These are phyloP conservation scores for Plenodomus lindquistii DNA, from an alignment of 2,329 filamentous ascomycete species.

Conservation along the genomic window DNA sequence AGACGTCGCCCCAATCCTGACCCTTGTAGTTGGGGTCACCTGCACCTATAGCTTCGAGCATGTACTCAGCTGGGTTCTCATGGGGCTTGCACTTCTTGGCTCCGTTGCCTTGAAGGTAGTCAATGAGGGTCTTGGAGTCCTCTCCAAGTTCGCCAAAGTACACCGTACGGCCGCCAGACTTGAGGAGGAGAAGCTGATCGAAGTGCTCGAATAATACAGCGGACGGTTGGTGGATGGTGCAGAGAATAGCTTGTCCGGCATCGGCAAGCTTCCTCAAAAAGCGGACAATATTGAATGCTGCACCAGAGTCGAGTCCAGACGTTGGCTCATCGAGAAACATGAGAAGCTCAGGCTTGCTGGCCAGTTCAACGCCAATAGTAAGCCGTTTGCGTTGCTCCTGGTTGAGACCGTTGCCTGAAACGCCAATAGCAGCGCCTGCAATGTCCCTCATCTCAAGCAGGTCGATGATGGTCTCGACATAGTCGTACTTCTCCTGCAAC, in stretches of 20 bases:
- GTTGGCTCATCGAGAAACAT: slow-evolving; percentile 81
- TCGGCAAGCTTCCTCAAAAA: slow-evolving; percentile 69
- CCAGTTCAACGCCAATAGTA: slow-evolving; percentile 64
- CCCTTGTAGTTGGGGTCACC: slow-evolving; percentile 50
- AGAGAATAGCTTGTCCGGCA: slow-evolving; percentile 68
- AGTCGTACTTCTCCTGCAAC: slow-evolving; percentile 64
- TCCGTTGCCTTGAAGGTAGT: slow-evolving; percentile 59
- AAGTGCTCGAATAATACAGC: slow-evolving; percentile 69
- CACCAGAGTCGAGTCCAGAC: slow-evolving; percentile 71
- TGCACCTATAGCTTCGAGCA: slow-evolving; percentile 53
- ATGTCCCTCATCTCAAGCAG: slow-evolving; percentile 67
- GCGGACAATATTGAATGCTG: slow-evolving; percentile 67
- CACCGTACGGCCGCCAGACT: slow-evolving; percentile 66
- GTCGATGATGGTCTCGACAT: slow-evolving; percentile 67
- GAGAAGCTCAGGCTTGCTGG: slow-evolving; percentile 69
- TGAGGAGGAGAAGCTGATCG: slow-evolving; percentile 66
- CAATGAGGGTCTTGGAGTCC: slow-evolving; percentile 45
- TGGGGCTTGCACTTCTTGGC: slow-evolving; percentile 56
- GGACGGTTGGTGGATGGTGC: slow-evolving; percentile 73
- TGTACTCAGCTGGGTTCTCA: slow-evolving; percentile 60
- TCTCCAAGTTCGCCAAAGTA: slow-evolving; percentile 65
- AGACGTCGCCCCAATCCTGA: slow-evolving; percentile 52
- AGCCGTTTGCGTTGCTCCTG: slow-evolving; percentile 71
- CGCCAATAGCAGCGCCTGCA: slow-evolving; percentile 66
- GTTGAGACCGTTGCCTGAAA: slow-evolving; percentile 52